Conservation (phyloP, 305 asterid species). For the Caryopteris hybrid region DNA sequence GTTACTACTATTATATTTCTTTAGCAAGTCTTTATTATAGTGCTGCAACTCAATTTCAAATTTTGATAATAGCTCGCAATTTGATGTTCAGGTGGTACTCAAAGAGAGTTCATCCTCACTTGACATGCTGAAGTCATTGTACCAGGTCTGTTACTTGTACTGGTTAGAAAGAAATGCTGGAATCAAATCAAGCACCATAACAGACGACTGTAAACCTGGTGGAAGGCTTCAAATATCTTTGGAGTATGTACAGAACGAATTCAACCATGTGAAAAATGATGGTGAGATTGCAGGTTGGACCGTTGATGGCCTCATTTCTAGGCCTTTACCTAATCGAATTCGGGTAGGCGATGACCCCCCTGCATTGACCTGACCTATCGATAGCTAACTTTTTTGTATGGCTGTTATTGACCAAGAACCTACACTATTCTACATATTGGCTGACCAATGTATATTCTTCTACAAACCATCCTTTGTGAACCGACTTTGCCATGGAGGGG, state of each 20-base stretch:
- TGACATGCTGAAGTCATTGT: slow-evolving; percentile 87
- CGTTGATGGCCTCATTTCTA: slow-evolving; percentile 72
- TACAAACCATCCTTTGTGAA: not conserved
- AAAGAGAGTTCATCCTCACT: slow-evolving; percentile 74
- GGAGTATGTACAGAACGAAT: slow-evolving; percentile 69
- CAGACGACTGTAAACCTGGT: slow-evolving; percentile 70
- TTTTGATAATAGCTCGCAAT: not conserved
- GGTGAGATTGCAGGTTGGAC: slow-evolving; percentile 76
- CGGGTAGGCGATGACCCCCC: slow-evolving; percentile 37
- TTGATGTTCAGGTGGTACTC: slow-evolving; percentile 56
- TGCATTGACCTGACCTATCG: slow-evolving; percentile 32
- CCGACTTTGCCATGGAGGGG: slow-evolving; percentile 1
- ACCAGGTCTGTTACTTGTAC: slow-evolving; percentile 75
- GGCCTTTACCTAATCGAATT: slow-evolving; percentile 73
- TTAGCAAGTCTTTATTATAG: not conserved
- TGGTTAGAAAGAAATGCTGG: slow-evolving; percentile 96
- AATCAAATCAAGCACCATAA: slow-evolving; percentile 41
- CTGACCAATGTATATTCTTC: not conserved
- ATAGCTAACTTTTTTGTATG: not conserved
- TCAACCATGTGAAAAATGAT: slow-evolving; percentile 65
- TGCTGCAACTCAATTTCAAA: not conserved
- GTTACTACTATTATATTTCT: not conserved
- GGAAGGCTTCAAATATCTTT: slow-evolving; percentile 79
- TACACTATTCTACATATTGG: not conserved
- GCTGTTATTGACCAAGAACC: slow-evolving; percentile 12